A percentile compares a stretch with the other conserved stretches of the same genome.
These are phyloP conservation scores for Myrica gale DNA, from an alignment of 306 rosid species.

Conservation along the genomic window DNA sequence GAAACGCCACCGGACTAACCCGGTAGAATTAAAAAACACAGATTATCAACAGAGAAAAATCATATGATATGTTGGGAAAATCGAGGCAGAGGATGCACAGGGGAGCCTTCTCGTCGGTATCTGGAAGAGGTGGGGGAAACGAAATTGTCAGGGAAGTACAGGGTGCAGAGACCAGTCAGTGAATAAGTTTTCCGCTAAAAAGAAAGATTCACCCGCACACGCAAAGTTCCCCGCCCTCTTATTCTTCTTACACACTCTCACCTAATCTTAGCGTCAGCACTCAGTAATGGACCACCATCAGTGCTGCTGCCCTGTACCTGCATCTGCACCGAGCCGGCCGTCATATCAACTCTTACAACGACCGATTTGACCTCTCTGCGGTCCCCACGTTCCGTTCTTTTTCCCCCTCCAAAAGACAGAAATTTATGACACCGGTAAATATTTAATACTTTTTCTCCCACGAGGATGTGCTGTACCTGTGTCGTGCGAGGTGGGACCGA, in stretches of 20 bases:
- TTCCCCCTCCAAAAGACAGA: not conserved
- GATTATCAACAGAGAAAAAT: too few relatives aligned
- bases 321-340: conserved; percentile 29
- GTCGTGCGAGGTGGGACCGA: conserved; percentile 1
- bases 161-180: not conserved
- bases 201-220: conserved; percentile 20
- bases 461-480: not conserved
- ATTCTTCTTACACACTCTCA: conserved; percentile 6
- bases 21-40: too few relatives aligned
- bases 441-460: not conserved
- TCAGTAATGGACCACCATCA: conserved; percentile 7
- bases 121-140: not conserved
- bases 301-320: conserved; percentile 13
- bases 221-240: not conserved
- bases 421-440: not conserved
- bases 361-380: conserved; percentile 28
- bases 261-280: conserved; percentile 24
- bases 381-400: conserved; percentile 10
- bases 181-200: not conserved
- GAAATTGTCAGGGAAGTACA: not conserved
- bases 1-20: too few relatives aligned
- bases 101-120: too few relatives aligned
- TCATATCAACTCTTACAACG: conserved; percentile 33
- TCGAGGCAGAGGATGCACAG: too few relatives aligned
- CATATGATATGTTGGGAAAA: too few relatives aligned